phyloP scores from a whole-genome alignment of 108 stramenopile genomes.

The Poteriospumella lacustris region DNA sequence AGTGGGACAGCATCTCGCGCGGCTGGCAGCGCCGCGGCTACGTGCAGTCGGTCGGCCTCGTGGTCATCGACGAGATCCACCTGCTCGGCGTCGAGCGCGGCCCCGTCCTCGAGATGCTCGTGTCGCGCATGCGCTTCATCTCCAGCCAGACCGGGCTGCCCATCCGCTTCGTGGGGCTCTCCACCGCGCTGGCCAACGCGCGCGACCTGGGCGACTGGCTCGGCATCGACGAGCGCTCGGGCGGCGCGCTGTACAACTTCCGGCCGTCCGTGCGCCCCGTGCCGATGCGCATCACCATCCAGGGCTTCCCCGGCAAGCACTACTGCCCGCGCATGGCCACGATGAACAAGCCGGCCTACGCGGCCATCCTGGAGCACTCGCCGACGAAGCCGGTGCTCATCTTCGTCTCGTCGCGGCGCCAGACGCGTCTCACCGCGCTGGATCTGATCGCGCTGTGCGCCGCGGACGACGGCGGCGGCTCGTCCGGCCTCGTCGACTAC shows the following conservation, averaged over 20 bases:
- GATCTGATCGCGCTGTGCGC: conserved; percentile 61
- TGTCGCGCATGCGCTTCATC: conserved; percentile 84
- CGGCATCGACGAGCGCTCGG: conserved; percentile 63
- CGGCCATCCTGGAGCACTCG: conserved; percentile 85
- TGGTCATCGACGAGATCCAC: conserved; percentile 98
- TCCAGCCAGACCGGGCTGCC: conserved; percentile 53
- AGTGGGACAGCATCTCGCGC: conserved; percentile 94
- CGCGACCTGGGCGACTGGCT: conserved; percentile 77
- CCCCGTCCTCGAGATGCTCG: conserved; percentile 95
- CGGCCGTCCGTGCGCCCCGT: conserved; percentile 87
- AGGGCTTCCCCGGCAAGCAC: conserved; percentile 91
- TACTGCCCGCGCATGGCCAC: conserved; percentile 96
- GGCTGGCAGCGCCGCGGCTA: conserved; percentile 72
- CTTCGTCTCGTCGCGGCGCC: conserved; percentile 73
- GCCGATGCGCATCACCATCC: conserved; percentile 83
- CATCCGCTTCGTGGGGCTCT: conserved; percentile 83
- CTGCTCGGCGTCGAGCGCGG: conserved; percentile 95
- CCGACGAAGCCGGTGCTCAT: conserved; percentile 84
- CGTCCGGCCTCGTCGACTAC: conserved; percentile 36
- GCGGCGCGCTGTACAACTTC: conserved; percentile 76
- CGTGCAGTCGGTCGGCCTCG: conserved; percentile 70
- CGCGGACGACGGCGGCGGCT: conserved; percentile 41
- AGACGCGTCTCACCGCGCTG: conserved; percentile 92
- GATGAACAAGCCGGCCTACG: conserved; percentile 99
- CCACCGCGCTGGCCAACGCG: conserved; percentile 93